Evolutionary conservation across 2,329 filamentous ascomycete species (phyloP).

Genomic region (Akanthomyces dipterigenus): DNA sequence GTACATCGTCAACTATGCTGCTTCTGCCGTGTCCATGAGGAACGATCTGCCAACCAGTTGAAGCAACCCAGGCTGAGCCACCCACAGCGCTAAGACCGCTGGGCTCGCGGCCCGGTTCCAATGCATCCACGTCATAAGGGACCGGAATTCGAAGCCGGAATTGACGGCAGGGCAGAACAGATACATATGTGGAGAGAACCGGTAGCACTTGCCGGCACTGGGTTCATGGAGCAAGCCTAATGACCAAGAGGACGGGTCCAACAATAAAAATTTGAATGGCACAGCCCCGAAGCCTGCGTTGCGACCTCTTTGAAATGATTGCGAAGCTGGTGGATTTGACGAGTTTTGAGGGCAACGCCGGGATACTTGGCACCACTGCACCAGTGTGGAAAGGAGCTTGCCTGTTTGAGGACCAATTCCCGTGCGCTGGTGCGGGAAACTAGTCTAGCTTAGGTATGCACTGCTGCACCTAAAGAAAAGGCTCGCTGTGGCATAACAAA

Average conservation of each 20-base stretch:
- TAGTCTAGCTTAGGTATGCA: not conserved
- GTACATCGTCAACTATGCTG: not conserved
- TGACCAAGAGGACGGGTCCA: not conserved
- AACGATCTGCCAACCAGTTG: not conserved
- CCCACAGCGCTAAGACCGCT: not conserved
- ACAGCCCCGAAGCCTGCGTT: not conserved
- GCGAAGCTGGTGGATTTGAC: not conserved
- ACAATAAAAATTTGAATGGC: not conserved
- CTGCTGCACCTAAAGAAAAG: not conserved
- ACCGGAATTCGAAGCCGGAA: slow-evolving; percentile 3
- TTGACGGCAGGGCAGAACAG: not conserved
- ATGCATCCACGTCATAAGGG: slow-evolving; percentile 1
- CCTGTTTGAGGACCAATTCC: not conserved
- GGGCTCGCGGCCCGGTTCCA: not conserved
- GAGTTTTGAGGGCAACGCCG: not conserved
- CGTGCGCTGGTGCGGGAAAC: not conserved
- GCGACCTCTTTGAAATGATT: not conserved
- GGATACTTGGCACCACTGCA: not conserved
- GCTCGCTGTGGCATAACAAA: not conserved
- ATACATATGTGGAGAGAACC: not conserved
- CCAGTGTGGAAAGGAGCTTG: not conserved
- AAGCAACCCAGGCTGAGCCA: not conserved
- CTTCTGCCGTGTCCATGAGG: not conserved
- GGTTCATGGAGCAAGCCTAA: not conserved
- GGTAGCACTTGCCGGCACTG: not conserved